Percentiles rank a stretch among this genome's conserved stretches.
These are phyloP conservation scores for Lagerstroemia speciosa DNA, from an alignment of 345 rosid species.

Conservation along the genomic window DNA sequence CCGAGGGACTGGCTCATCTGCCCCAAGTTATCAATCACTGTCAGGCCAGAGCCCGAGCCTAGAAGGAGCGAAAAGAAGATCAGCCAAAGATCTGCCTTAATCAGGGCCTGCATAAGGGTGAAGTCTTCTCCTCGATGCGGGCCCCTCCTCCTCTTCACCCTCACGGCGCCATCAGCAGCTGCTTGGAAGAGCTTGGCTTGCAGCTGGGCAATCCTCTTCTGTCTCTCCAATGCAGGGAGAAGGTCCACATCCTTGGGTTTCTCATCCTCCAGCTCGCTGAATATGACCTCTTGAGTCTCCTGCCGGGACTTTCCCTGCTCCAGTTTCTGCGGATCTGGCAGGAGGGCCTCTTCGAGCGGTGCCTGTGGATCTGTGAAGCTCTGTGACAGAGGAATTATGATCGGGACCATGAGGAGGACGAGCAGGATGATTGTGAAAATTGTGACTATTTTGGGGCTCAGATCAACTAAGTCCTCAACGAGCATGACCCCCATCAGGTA, in stretches of 20 bases:
- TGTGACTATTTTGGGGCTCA: conserved; percentile 37
- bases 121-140: conserved; percentile 77
- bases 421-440: conserved; percentile 54
- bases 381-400: conserved; percentile 51
- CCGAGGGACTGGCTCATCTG: conserved; percentile 96
- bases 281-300: conserved; percentile 29
- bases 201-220: conserved; percentile 40
- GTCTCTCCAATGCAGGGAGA: conserved; percentile 45
- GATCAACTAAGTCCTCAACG: conserved; percentile 58
- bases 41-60: conserved; percentile 95
- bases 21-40: conserved; percentile 94
- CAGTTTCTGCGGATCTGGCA: conserved; percentile 32
- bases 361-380: conserved; percentile 33
- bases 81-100: conserved; percentile 72
- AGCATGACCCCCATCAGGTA: conserved; percentile 92
- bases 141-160: conserved; percentile 46
- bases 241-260: conserved; percentile 33
- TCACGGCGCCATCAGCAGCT: conserved; percentile 55
- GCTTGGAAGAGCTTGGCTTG: conserved; percentile 51
- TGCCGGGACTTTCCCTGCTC: conserved; percentile 21
- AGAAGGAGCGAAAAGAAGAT: conserved; percentile 60
- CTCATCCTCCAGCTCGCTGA: conserved; percentile 73
- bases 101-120: conserved; percentile 58
- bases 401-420: conserved; percentile 55
- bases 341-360: conserved; percentile 50